Conservation (phyloP, 306 rosid species). For the Cicer bijugum region DNA sequence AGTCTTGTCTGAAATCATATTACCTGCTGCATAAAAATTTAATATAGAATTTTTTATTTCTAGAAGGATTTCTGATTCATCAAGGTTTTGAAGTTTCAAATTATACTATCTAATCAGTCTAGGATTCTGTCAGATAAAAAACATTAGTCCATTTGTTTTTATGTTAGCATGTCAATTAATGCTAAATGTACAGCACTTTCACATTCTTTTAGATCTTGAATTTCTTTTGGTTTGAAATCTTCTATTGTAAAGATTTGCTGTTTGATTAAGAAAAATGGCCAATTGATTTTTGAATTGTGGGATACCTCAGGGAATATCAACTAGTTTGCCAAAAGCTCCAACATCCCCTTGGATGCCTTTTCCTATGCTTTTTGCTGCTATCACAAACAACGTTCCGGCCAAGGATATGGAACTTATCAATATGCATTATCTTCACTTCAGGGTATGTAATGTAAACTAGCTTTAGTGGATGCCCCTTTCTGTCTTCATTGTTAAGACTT, state of each 20-base stretch:
- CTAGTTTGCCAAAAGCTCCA: slow-evolving; percentile 53
- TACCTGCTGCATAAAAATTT: neutral
- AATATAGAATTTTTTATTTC: neutral
- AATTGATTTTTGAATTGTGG: slow-evolving; percentile 45
- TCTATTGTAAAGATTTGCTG: slow-evolving; percentile 1
- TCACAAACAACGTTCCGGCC: slow-evolving; percentile 58
- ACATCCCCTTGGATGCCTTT: slow-evolving; percentile 94
- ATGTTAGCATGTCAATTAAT: neutral
- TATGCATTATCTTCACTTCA: slow-evolving; percentile 59
- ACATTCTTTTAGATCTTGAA: slow-evolving; percentile 9
- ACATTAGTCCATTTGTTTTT: neutral
- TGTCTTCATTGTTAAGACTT: slow-evolving; percentile 26
- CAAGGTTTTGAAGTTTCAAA: neutral
- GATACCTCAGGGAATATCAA: slow-evolving; percentile 50
- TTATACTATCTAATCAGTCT: neutral
- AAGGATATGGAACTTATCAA: slow-evolving; percentile 60
- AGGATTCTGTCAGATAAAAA: neutral
- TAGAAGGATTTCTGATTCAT: neutral
- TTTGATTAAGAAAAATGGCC: slow-evolving; percentile 35
- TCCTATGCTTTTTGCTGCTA: slow-evolving; percentile 75
- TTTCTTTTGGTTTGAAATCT: slow-evolving; percentile 26
- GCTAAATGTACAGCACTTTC: neutral
- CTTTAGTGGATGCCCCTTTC: neutral
- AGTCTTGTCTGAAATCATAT: neutral
- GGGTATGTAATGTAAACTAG: slow-evolving; percentile 58